These are phyloP conservation scores for Austroboletus olivaceoglutinosus DNA, from an alignment of 1,284 basidiomycete genomes.

Conservation along the genomic window DNA sequence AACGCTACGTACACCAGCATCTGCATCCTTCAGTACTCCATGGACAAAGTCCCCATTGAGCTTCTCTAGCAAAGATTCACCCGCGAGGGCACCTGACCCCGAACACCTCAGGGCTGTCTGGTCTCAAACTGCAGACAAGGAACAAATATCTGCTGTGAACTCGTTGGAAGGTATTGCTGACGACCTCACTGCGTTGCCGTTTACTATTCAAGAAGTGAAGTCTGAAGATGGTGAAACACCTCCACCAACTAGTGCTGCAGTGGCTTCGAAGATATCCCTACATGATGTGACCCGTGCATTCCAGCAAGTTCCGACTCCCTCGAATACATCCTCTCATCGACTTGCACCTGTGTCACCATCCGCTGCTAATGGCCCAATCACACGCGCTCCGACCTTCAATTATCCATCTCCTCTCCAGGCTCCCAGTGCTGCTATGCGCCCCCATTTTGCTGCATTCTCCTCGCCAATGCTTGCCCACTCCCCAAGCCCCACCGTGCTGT, in stretches of 20 bases:
- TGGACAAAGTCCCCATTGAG: slow-evolving; percentile 66
- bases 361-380: slow-evolving; percentile 44
- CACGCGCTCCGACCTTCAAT: slow-evolving; percentile 40
- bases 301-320: slow-evolving; percentile 68
- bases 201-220: slow-evolving; percentile 76
- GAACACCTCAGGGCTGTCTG: slow-evolving; percentile 80
- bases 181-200: slow-evolving; percentile 70
- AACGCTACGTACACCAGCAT: slow-evolving; percentile 49
- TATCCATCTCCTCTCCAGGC: slow-evolving; percentile 38
- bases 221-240: slow-evolving; percentile 78
- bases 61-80: slow-evolving; percentile 58
- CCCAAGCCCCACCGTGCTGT: slow-evolving; percentile 60
- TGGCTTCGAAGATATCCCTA: slow-evolving; percentile 69
- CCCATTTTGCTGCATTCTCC: slow-evolving; percentile 54
- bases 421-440: slow-evolving; percentile 46
- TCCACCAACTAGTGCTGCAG: slow-evolving; percentile 54
- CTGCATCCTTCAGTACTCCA: slow-evolving; percentile 41
- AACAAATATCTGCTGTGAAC: slow-evolving; percentile 62
- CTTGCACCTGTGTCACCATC: slow-evolving; percentile 47
- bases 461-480: slow-evolving; percentile 70
- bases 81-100: slow-evolving; percentile 65
- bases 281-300: slow-evolving; percentile 80
- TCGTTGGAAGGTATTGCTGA: slow-evolving; percentile 77
- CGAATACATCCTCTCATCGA: slow-evolving; percentile 43
- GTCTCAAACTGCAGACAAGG: slow-evolving; percentile 72